A percentile compares a stretch with the other conserved stretches of the same genome.
These are phyloP conservation scores for Casaregolazyma lundiana DNA, from an alignment of 1,139 yeast species.

Conservation along the genomic window DNA sequence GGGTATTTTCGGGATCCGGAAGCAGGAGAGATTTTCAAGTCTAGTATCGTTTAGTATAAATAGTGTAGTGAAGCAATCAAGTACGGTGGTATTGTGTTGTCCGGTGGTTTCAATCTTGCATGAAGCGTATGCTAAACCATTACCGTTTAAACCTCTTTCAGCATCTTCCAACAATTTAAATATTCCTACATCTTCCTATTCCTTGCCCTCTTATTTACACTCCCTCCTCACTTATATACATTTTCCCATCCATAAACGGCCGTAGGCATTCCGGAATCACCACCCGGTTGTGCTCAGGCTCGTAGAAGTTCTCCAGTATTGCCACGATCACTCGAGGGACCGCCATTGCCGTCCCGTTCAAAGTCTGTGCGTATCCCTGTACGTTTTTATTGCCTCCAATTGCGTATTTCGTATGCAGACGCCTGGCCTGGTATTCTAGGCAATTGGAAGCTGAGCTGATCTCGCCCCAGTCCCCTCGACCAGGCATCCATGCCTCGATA, in stretches of 20 bases:
- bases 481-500: constrained; percentile 99
- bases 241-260: constrained; percentile 32
- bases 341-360: constrained; percentile 96
- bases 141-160: no score
- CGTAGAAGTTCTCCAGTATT: constrained; percentile 76
- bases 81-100: no score
- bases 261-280: constrained; percentile 64
- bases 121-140: no score
- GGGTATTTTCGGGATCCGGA: no score
- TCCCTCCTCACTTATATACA: constrained; percentile 21
- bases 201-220: no score
- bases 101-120: no score
- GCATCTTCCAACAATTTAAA: no score
- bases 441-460: constrained; percentile 89
- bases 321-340: constrained; percentile 90
- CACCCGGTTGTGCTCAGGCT: constrained; percentile 51
- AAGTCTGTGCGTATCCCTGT: constrained; percentile 61
- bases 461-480: constrained; percentile 91
- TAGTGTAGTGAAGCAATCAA: no score
- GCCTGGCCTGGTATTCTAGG: constrained; percentile 82
- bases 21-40: no score
- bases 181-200: no score
- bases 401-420: constrained; percentile 61
- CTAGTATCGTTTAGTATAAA: no score
- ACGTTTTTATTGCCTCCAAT: constrained; percentile 29